Percentiles rank a stretch among this genome's conserved stretches.
Evolutionary conservation across 441 rosid genomes (phyloP).

Genomic region (Pelargonium fulgidum): DNA sequence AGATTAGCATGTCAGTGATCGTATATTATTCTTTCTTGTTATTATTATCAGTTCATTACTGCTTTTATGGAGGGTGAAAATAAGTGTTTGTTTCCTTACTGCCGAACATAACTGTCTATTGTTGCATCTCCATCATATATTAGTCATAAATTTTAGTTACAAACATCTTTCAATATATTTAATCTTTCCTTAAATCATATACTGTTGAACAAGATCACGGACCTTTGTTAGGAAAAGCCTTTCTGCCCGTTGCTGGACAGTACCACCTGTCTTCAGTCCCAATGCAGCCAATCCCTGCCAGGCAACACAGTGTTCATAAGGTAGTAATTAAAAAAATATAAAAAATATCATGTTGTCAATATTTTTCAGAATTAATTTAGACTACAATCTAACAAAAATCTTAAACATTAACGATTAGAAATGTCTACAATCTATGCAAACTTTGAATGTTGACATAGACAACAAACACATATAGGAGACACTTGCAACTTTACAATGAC

Average conservation of each 20-base stretch:
- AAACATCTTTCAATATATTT: background rate
- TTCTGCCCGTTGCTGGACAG: conserved; percentile 88
- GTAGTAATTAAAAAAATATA: background rate
- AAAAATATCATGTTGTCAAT: background rate
- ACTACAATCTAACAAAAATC: too few species aligned
- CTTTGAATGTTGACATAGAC: background rate
- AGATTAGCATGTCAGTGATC: background rate
- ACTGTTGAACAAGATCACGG: background rate
- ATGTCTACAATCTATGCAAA: background rate
- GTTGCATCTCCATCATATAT: background rate
- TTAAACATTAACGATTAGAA: background rate
- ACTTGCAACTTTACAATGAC: background rate
- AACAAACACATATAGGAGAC: background rate
- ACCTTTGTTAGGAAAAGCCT: conserved; percentile 95
- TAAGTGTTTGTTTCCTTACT: too few species aligned
- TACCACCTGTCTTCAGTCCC: conserved; percentile 94
- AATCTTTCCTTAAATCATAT: background rate
- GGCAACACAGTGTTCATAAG: conserved; percentile 12
- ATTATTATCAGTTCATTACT: background rate
- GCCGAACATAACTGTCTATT: background rate
- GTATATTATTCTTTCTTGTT: too few species aligned
- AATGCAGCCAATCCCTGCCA: conserved; percentile 76
- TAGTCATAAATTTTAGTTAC: background rate
- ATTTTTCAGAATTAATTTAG: background rate
- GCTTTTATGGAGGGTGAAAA: background rate